Percentiles rank a stretch among this genome's conserved stretches.
These are phyloP conservation scores for Fraxinus pennsylvanica DNA, from an alignment of 257 asterid genomes.

Conservation along the genomic window DNA sequence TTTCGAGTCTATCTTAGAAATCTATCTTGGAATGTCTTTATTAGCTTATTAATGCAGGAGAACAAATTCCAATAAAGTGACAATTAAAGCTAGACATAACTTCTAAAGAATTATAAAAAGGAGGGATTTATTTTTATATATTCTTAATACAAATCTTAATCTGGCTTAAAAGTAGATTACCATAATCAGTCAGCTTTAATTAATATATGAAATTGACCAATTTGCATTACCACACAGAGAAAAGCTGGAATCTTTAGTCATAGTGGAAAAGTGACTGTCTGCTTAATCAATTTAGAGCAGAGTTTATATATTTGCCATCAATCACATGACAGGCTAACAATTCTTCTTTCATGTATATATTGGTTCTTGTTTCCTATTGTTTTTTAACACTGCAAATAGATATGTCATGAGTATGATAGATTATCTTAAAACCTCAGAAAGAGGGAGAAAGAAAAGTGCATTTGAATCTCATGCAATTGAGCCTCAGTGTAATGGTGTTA, in stretches of 20 bases:
- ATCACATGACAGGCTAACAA: neutral
- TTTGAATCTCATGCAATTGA: neutral
- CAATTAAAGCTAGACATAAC: neutral
- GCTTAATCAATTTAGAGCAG: neutral
- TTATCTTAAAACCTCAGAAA: neutral
- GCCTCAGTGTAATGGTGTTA: neutral
- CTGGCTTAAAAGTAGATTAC: neutral
- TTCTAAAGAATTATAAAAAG: neutral
- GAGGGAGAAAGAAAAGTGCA: neutral
- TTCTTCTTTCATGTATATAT: neutral
- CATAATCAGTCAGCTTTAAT: neutral
- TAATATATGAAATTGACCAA: conserved; percentile 8
- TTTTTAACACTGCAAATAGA: neutral
- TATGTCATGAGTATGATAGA: neutral
- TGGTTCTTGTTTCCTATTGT: conserved; percentile 29
- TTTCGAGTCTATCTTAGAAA: neutral
- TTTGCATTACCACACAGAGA: neutral
- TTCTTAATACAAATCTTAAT: neutral
- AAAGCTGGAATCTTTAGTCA: conserved; percentile 1
- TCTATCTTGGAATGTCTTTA: conserved; percentile 4
- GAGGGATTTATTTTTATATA: neutral
- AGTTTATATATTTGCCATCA: neutral
- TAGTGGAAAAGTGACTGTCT: neutral
- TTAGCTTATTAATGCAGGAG: neutral
- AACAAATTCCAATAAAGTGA: neutral